Conservation (phyloP, 2,329 filamentous ascomycete genomes). For the Phyllosticta paracitricarpa region DNA sequence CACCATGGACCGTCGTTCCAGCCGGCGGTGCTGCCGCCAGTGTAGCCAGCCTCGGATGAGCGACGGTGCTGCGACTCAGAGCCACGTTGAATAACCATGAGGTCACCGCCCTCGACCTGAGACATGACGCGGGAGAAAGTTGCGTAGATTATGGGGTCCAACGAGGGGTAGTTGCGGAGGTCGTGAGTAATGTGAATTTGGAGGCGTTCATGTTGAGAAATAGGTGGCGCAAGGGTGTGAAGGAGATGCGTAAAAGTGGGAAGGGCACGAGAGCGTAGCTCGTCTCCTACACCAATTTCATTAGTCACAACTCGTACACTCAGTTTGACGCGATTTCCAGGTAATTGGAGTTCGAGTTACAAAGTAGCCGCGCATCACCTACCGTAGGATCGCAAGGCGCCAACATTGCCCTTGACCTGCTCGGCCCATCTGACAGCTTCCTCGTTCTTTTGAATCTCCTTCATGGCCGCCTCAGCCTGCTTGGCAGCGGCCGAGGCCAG, state of each 20-base stretch:
- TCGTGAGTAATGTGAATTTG: conserved; percentile 98
- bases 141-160: conserved; percentile 83
- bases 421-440: conserved; percentile 95
- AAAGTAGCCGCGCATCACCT: conserved; percentile 19
- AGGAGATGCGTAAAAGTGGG: conserved; percentile 93
- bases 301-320: conserved; percentile 7
- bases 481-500: conserved; percentile 67
- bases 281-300: conserved; percentile 54
- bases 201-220: conserved; percentile 91
- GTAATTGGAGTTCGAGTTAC: not conserved
- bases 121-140: conserved; percentile 95
- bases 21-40: conserved; percentile 41
- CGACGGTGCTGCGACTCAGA: conserved; percentile 68
- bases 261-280: conserved; percentile 58
- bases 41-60: conserved; percentile 49
- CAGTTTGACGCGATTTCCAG: conserved; percentile 7
- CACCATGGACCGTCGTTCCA: conserved; percentile 98
- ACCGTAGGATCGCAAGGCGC: conserved; percentile 67
- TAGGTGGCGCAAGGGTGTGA: conserved; percentile 89
- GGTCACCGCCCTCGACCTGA: conserved; percentile 94
- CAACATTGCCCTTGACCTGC: conserved; percentile 77
- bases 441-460: conserved; percentile 91
- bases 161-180: conserved; percentile 82
- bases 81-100: conserved; percentile 88
- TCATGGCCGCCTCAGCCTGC: conserved; percentile 84